Conservation (phyloP, 495 filamentous ascomycete species). For the Hypoxylon intermedium region DNA sequence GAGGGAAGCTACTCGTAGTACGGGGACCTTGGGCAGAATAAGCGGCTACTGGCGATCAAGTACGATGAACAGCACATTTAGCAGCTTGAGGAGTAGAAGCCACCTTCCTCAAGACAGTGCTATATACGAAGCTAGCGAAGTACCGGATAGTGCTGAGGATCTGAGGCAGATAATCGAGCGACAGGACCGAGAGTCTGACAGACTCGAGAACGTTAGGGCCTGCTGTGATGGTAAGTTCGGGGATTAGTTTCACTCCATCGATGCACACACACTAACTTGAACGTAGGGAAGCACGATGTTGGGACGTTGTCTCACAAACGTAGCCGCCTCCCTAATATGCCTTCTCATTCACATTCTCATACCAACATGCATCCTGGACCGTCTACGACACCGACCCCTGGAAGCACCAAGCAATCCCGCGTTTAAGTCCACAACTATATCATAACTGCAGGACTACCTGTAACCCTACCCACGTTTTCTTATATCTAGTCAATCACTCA, state of each 20-base stretch:
- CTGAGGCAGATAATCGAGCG: constrained; percentile 74
- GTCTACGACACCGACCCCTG: constrained; percentile 47
- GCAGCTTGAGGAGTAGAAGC: constrained; percentile 55
- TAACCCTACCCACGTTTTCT: constrained; percentile 20
- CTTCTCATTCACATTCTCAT: constrained; percentile 34
- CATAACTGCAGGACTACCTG: constrained; percentile 10
- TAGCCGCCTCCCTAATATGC: constrained; percentile 40
- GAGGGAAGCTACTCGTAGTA: constrained; percentile 44
- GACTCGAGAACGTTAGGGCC: constrained; percentile 91
- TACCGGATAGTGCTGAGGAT: constrained; percentile 81
- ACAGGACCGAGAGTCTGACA: constrained; percentile 75
- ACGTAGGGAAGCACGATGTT: constrained; percentile 77
- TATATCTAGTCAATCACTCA: constrained; percentile 49
- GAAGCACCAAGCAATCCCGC: constrained; percentile 41
- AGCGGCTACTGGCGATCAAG: constrained; percentile 57
- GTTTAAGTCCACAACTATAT: constrained; percentile 39
- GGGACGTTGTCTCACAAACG: constrained; percentile 59
- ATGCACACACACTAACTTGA: constrained; percentile 32
- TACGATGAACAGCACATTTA: constrained; percentile 46
- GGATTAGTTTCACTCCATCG: background rate
- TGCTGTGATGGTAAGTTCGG: constrained; percentile 88
- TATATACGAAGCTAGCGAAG: constrained; percentile 73
- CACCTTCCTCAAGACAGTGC: constrained; percentile 55
- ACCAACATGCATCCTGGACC: constrained; percentile 43
- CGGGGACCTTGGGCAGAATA: constrained; percentile 50